Evolutionary conservation across 768 basidiomycete species (phyloP).

Genomic region (Auricularia sp.): DNA sequence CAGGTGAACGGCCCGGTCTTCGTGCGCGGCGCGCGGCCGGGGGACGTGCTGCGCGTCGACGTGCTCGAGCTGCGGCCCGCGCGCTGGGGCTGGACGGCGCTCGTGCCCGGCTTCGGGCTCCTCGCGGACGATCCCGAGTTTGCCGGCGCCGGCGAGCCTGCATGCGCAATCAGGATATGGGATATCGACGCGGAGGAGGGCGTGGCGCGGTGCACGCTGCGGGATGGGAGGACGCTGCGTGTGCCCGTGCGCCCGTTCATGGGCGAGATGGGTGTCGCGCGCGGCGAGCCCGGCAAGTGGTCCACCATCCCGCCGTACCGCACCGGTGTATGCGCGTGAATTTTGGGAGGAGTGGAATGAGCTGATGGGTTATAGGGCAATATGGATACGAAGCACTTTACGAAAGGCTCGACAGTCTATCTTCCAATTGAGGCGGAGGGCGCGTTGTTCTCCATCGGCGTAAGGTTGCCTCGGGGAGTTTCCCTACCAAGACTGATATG

Average conservation of each 20-base stretch:
- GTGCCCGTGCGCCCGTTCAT: conserved; percentile 49
- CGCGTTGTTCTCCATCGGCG: conserved; percentile 52
- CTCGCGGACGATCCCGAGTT: conserved; percentile 40
- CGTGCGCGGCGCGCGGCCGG: conserved; percentile 40
- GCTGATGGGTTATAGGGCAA: conserved; percentile 30
- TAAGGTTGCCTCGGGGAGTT: conserved; percentile 20
- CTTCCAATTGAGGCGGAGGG: conserved; percentile 52
- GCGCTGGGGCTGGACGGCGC: conserved; percentile 54
- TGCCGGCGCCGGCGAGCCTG: conserved; percentile 23
- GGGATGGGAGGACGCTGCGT: conserved; percentile 34
- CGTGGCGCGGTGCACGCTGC: conserved; percentile 37
- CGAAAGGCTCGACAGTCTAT: conserved; percentile 45
- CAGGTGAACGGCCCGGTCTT: conserved; percentile 54
- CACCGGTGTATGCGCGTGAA: conserved; percentile 29
- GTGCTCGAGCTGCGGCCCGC: conserved; percentile 43
- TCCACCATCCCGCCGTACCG: conserved; percentile 55
- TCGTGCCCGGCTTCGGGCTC: conserved; percentile 51
- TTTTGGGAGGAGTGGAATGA: not conserved
- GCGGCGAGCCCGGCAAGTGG: conserved; percentile 37
- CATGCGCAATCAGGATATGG: conserved; percentile 42
- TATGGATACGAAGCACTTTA: conserved; percentile 49
- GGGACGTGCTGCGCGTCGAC: conserved; percentile 53
- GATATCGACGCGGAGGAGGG: conserved; percentile 30
- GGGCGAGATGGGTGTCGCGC: conserved; percentile 57
- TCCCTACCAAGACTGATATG: not conserved